Conservation (phyloP, 441 rosid genomes). For the Arabidopsis lyrata region DNA sequence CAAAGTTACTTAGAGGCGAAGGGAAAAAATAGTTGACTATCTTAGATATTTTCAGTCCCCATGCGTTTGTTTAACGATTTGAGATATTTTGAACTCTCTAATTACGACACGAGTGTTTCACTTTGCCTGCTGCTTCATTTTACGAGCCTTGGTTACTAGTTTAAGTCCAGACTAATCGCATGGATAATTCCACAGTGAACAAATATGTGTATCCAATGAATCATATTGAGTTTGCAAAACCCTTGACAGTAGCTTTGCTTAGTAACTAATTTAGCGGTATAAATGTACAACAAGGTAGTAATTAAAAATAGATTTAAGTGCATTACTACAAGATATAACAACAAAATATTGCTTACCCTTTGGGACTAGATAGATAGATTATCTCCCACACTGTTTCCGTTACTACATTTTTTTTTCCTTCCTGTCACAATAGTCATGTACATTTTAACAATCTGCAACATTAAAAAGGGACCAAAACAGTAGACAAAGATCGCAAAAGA, state of each 20-base stretch:
- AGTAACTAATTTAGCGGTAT: conserved; percentile 7
- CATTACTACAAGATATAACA: conserved; percentile 31
- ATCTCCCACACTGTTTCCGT: conserved; percentile 28
- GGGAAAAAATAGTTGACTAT: not conserved
- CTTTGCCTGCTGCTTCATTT: not conserved
- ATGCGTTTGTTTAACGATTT: not conserved
- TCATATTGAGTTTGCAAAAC: too few relatives aligned
- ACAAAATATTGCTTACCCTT: conserved; percentile 42
- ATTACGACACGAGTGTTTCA: too few relatives aligned
- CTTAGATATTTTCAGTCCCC: conserved; percentile 20
- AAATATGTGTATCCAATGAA: too few relatives aligned
- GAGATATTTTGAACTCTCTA: not conserved
- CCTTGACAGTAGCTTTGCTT: not conserved
- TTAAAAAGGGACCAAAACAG: not conserved
- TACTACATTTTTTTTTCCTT: conserved; percentile 29
- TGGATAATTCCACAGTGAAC: too few relatives aligned
- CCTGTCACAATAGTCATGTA: conserved; percentile 44
- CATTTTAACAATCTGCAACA: conserved; percentile 40
- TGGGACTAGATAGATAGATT: conserved; percentile 18
- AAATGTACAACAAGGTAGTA: not conserved
- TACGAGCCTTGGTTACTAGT: not conserved
- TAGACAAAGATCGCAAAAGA: not conserved
- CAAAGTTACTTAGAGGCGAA: conserved; percentile 34
- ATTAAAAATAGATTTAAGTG: conserved; percentile 16
- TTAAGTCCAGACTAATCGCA: too few relatives aligned